phyloP scores from a whole-genome alignment of 2,329 filamentous ascomycete genomes.

The Epichloe sylvatica region DNA sequence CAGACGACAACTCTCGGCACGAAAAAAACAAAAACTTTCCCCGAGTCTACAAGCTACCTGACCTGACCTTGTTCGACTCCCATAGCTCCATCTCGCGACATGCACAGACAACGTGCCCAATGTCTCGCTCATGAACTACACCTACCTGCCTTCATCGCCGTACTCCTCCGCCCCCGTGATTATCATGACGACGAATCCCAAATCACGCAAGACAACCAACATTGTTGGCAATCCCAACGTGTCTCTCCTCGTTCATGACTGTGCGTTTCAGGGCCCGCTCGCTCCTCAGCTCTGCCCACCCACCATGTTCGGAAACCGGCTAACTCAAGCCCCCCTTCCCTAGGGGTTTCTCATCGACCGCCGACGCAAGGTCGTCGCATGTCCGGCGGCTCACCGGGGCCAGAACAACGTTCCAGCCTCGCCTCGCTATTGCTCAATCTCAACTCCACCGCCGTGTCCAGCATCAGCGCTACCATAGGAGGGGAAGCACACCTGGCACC shows the following conservation, averaged over 20 bases:
- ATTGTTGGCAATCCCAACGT: constrained; percentile 74
- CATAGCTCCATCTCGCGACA: constrained; percentile 85
- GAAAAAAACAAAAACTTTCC: no score
- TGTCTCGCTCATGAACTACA: constrained; percentile 98
- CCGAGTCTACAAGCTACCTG: not conserved
- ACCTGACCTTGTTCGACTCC: not conserved
- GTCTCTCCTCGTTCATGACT: constrained; percentile 92
- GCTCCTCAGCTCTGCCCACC: not conserved
- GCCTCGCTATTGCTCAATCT: constrained; percentile 77
- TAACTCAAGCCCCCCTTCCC: not conserved
- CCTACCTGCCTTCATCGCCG: constrained; percentile 72
- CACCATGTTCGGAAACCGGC: not conserved
- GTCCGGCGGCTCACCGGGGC: constrained; percentile 49
- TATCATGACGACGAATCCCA: constrained; percentile 80
- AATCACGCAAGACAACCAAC: constrained; percentile 69
- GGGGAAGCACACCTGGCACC: constrained; percentile 66
- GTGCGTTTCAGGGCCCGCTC: constrained; percentile 19
- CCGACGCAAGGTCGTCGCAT: constrained; percentile 52
- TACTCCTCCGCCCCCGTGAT: constrained; percentile 64
- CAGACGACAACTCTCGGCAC: no score
- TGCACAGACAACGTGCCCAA: constrained; percentile 73
- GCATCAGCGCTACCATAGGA: constrained; percentile 87
- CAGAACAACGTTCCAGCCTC: constrained; percentile 56
- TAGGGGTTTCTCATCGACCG: constrained; percentile 79
- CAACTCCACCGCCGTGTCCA: constrained; percentile 75